Evolutionary conservation across 257 asterid genomes (phyloP).

Genomic region (Solanum corneliomulleri): DNA sequence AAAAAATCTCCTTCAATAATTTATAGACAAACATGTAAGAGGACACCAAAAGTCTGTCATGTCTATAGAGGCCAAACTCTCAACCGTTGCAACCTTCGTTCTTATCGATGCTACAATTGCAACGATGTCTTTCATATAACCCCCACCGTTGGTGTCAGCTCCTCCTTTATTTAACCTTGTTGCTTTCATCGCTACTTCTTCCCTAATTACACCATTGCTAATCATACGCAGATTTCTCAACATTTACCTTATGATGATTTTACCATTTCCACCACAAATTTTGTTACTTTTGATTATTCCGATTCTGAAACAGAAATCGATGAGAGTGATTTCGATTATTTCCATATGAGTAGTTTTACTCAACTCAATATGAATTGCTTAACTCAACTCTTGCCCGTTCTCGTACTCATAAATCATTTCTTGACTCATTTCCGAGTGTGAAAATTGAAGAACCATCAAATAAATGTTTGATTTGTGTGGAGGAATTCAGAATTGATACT

Average conservation of each 20-base stretch:
- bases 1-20: no score
- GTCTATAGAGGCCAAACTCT: no score
- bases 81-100: background rate
- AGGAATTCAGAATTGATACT: constrained; percentile 18
- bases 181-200: constrained; percentile 41
- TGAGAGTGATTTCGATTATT: constrained; percentile 18
- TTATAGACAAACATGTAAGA: no score
- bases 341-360: constrained; percentile 6
- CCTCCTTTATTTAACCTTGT: constrained; percentile 34
- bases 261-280: background rate
- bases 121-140: constrained; percentile 26
- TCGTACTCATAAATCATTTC: constrained; percentile 21
- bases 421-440: constrained; percentile 21
- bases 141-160: constrained; percentile 2
- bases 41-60: no score
- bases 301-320: constrained; percentile 17
- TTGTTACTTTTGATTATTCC: background rate
- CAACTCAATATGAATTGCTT: constrained; percentile 6
- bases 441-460: constrained; percentile 7
- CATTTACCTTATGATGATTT: background rate
- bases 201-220: constrained; percentile 26
- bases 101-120: constrained; percentile 13
- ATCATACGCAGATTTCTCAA: constrained; percentile 3
- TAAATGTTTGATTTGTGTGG: constrained; percentile 42
- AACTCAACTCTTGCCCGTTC: background rate